Percentiles rank a stretch among this genome's conserved stretches.
Conservation (phyloP, 176 grass and related monocot species). For the Phoenix roebelenii region DNA sequence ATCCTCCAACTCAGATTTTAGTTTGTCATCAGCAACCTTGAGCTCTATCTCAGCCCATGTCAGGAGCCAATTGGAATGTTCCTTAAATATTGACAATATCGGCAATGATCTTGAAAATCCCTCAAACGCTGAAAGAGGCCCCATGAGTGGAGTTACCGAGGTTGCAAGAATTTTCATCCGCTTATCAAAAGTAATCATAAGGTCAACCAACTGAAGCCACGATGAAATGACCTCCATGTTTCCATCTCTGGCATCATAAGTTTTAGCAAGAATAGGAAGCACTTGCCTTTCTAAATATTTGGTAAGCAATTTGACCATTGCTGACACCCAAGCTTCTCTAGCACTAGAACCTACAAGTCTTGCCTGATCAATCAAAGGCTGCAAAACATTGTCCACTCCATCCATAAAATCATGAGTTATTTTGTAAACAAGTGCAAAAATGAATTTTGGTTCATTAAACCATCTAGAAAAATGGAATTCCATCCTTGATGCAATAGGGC, state of each 20-base stretch:
- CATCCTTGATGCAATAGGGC: slow-evolving; percentile 72
- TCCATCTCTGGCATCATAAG: slow-evolving; percentile 30
- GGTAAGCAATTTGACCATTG: slow-evolving; percentile 79
- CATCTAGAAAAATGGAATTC: slow-evolving; percentile 91
- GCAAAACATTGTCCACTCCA: slow-evolving; percentile 73
- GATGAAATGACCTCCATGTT: slow-evolving; percentile 46
- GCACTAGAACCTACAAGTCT: slow-evolving; percentile 72
- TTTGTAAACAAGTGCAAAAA: slow-evolving; percentile 86
- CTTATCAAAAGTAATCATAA: slow-evolving; percentile 87
- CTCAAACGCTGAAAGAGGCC: slow-evolving; percentile 43
- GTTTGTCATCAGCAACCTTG: slow-evolving; percentile 47
- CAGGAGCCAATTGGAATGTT: slow-evolving; percentile 79
- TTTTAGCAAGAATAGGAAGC: slow-evolving; percentile 43
- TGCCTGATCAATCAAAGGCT: slow-evolving; percentile 91
- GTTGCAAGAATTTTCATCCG: slow-evolving; percentile 67
- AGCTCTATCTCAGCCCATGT: slow-evolving; percentile 78
- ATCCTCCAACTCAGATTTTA: slow-evolving; percentile 52
- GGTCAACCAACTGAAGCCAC: slow-evolving; percentile 83
- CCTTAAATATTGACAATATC: slow-evolving; percentile 63
- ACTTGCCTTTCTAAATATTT: slow-evolving; percentile 61
- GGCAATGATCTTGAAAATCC: slow-evolving; percentile 51
- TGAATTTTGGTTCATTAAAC: slow-evolving; percentile 75
- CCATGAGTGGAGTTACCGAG: slow-evolving; percentile 50
- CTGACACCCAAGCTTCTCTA: slow-evolving; percentile 92
- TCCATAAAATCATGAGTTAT: slow-evolving; percentile 84